phyloP scores from a whole-genome alignment of 2,329 filamentous ascomycete species.

The Scolecobasidium constrictum region DNA sequence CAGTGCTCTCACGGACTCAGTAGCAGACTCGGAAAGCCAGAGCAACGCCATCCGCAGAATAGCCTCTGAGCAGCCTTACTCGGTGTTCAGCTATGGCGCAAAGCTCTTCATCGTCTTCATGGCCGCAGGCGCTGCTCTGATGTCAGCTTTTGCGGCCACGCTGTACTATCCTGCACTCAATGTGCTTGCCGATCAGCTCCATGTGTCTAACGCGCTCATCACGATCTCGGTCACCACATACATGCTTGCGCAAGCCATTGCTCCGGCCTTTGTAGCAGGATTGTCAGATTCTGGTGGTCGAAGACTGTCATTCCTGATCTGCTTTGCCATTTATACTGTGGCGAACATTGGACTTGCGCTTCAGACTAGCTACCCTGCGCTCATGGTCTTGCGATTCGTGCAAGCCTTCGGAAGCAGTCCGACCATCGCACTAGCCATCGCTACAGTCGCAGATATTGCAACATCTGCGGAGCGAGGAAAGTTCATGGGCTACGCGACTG shows the following conservation, averaged over 20 bases:
- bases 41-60: no score
- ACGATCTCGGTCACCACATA: slow-evolving; percentile 9
- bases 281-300: slow-evolving; percentile 13
- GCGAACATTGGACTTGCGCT: slow-evolving; percentile 14
- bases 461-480: slow-evolving; percentile 23
- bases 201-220: slow-evolving; percentile 7
- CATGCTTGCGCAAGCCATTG: slow-evolving; percentile 12
- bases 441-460: slow-evolving; percentile 25
- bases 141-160: slow-evolving; percentile 10
- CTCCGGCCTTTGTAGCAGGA: slow-evolving; percentile 13
- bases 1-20: no score
- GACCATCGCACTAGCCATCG: slow-evolving; percentile 23
- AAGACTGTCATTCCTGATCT: slow-evolving; percentile 13
- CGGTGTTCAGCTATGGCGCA: slow-evolving; percentile 6
- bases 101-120: slow-evolving; percentile 8
- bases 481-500: slow-evolving; percentile 22
- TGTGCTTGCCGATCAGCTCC: slow-evolving; percentile 6
- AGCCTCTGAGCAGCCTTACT: slow-evolving; percentile 5
- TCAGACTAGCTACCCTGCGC: slow-evolving; percentile 13
- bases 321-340: slow-evolving; percentile 14
- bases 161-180: slow-evolving; percentile 10
- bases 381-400: slow-evolving; percentile 13
- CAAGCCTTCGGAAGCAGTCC: slow-evolving; percentile 21
- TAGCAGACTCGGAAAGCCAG: no score
- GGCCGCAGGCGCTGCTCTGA: slow-evolving; percentile 5